Evolutionary conservation across 139 green algal genomes (phyloP).

Genomic region (Gonium pectorale): DNA sequence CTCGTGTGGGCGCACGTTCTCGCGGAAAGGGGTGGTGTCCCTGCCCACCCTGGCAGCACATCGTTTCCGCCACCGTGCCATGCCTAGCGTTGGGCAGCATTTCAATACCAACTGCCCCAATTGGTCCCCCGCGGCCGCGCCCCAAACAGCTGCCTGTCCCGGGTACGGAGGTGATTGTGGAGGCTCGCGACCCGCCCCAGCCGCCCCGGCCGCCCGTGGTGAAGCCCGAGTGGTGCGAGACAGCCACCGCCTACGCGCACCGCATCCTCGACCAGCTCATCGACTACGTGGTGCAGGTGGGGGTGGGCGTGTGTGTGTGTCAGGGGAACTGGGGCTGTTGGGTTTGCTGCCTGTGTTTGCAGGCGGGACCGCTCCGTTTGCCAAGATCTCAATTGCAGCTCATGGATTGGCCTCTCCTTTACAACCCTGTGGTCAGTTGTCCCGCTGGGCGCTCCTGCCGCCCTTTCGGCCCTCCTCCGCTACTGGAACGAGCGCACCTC

Average conservation of each 20-base stretch:
- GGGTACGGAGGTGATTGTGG: conserved; percentile 29
- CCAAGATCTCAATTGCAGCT: background rate
- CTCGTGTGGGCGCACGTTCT: too few species aligned
- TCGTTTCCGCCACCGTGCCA: too few species aligned
- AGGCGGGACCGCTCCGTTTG: background rate
- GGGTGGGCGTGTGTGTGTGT: background rate
- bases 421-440: too few species aligned
- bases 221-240: conserved; percentile 65
- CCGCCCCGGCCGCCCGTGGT: conserved; percentile 54
- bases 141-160: conserved; percentile 30
- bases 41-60: too few species aligned
- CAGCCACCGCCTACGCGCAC: conserved; percentile 28
- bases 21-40: too few species aligned
- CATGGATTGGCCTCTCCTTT: too few species aligned
- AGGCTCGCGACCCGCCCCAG: conserved; percentile 25
- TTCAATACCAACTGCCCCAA: too few species aligned
- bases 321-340: background rate
- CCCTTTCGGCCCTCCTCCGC: too few species aligned
- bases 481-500: too few species aligned
- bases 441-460: too few species aligned
- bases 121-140: too few species aligned
- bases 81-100: too few species aligned
- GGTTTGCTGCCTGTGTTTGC: background rate
- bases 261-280: conserved; percentile 61
- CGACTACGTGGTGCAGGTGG: conserved; percentile 59